Percentiles rank a stretch among this genome's conserved stretches.
Conservation (phyloP, 2,329 filamentous ascomycete species). For the Cladosporium sp. region DNA sequence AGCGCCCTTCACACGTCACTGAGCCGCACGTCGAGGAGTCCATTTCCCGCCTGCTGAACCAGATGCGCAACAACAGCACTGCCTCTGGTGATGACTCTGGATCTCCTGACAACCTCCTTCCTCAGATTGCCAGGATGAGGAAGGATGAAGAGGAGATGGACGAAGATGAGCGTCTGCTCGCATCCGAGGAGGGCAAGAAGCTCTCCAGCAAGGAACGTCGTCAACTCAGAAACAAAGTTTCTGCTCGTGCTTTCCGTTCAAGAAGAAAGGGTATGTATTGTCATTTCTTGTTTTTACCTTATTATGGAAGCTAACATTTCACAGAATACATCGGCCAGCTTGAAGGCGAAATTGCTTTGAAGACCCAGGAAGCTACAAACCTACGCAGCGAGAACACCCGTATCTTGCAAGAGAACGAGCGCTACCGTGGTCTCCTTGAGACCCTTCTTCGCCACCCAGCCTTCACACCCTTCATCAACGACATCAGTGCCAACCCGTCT, state of each 20-base stretch:
- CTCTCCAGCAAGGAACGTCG: conserved; percentile 96
- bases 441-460: conserved; percentile 56
- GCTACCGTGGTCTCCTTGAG: conserved; percentile 65
- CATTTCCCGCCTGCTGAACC: conserved; percentile 86
- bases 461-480: conserved; percentile 45
- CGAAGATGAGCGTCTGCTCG: conserved; percentile 86
- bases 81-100: conserved; percentile 48
- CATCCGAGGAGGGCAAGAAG: conserved; percentile 98
- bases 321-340: conserved; percentile 95
- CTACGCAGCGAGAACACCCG: conserved; percentile 76
- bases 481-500: conserved; percentile 38
- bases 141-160: conserved; percentile 99
- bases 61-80: conserved; percentile 74
- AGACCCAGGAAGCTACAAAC: conserved; percentile 77
- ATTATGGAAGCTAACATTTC: conserved; percentile 46
- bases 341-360: conserved; percentile 79
- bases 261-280: conserved; percentile 79
- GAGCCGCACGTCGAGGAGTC: conserved; percentile 69
- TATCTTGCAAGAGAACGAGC: conserved; percentile 60
- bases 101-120: conserved; percentile 44
- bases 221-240: conserved; percentile 98
- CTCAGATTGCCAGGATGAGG: conserved; percentile 68
- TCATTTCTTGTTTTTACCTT: background rate
- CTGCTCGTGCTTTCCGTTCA: conserved; percentile 94
- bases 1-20: conserved; percentile 40